A percentile compares a stretch with the other conserved stretches of the same genome.
phyloP scores from a whole-genome alignment of 805 yeast species.

The Starmera caribaea region DNA sequence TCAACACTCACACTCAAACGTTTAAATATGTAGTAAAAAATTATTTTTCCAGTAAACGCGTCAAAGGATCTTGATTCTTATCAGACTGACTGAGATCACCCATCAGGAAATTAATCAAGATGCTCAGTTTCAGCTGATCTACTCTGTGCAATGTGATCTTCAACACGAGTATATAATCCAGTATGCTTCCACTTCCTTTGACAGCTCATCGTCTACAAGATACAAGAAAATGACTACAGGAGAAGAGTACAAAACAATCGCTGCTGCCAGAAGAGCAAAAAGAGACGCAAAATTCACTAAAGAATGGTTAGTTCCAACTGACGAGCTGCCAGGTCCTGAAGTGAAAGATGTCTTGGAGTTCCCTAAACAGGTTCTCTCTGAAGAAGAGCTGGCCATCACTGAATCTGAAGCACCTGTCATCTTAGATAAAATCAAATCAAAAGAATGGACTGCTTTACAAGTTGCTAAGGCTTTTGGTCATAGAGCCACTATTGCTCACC shows the following conservation, averaged over 20 bases:
- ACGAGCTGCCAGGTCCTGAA: constrained; percentile 5
- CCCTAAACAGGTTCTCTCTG: constrained; percentile 24
- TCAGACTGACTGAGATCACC: too few species aligned
- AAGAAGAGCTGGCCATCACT: constrained; percentile 25
- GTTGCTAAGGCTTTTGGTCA: constrained; percentile 49
- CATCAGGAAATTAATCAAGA: too few species aligned
- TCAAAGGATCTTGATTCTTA: too few species aligned
- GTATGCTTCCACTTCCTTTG: too few species aligned
- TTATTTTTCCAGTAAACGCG: too few species aligned
- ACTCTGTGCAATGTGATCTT: too few species aligned
- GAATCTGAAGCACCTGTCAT: constrained; percentile 10
- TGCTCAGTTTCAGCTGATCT: too few species aligned
- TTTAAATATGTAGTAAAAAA: too few species aligned
- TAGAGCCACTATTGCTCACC: constrained; percentile 50
- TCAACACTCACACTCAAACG: too few species aligned
- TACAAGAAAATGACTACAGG: constrained; percentile 4
- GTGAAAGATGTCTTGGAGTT: constrained; percentile 29
- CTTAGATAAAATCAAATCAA: constrained; percentile 20
- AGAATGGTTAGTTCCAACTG: constrained; percentile 31
- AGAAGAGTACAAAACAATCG: constrained; percentile 27
- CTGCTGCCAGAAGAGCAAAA: constrained; percentile 28
- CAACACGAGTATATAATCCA: too few species aligned
- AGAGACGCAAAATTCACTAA: constrained; percentile 33
- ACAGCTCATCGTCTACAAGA: too few species aligned
- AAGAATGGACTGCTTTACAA: constrained; percentile 30